Base-by-base conservation (phyloP, 176 grass and related monocot genomes). In the Ananas comosus region DNA sequence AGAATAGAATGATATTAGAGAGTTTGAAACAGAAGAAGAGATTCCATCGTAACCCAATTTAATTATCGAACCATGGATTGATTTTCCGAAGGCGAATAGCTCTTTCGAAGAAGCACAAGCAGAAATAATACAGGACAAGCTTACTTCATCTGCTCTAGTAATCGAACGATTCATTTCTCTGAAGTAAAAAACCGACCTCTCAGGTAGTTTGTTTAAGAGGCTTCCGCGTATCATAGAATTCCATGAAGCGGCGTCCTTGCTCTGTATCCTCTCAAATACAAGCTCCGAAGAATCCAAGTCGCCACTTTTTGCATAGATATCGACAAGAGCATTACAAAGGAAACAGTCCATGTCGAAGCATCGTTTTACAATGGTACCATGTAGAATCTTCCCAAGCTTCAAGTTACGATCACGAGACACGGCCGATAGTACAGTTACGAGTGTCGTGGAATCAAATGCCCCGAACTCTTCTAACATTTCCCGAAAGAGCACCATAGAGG, bases 241-340 rank as follows among this genome's bases (percentile, higher is more conserved):
- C 88, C 88, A 96, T 3, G 93, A 92, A 69, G 81, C 54, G 5
- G 76, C 65, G 27, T 92, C 83, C 68, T 73, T 81, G 18, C 13
- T 76, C 4, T 74, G 70, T 81, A 96, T 92, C 11, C 64, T 80
- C 67, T 51, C 48, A 53, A 96, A 96, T 22, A 81, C 70, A 66
- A 42, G 59, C 56, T 83, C 83, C 0, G 86, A 85, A 29, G 79
- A 83, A 9, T 11, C 52, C 48, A 81, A 74, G 49, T 83, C 16
- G 2, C 79, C 71, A 9, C 81, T 85, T 54, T 92, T 96, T 0
- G 93, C 82, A 24, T 96, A 96, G 86, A 92, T 85, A 74, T 88
- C 69, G 17, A 90, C 54, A 8, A 96, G 74, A 33, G 93, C 81
- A 73, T 96, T 96, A 56, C 79, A 83, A 50, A 90, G 65, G 68